Percentiles rank a stretch among this genome's conserved stretches.
Evolutionary conservation across 2,329 filamentous ascomycete genomes (phyloP).

Genomic region (Byssochlamys sp.): DNA sequence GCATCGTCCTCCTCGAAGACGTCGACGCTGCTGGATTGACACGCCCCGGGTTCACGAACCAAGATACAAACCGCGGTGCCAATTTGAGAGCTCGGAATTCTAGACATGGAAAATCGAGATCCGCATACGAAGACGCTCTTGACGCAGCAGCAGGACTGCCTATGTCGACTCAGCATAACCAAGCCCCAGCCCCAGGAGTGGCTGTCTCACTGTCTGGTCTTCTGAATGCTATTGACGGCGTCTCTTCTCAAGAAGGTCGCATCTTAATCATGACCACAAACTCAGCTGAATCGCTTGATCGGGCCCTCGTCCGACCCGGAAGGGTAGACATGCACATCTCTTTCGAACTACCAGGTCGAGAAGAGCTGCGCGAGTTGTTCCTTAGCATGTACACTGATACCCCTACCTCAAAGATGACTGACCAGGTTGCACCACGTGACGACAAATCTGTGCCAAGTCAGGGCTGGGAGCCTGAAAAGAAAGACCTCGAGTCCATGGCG

Average conservation of each 20-base stretch:
- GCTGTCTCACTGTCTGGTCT: conserved; percentile 61
- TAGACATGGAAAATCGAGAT: background rate
- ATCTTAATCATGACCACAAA: conserved; percentile 80
- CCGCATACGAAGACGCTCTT: background rate
- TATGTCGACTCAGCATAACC: background rate
- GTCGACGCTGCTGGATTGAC: conserved; percentile 57
- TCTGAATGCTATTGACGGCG: conserved; percentile 73
- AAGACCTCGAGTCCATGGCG: conserved; percentile 19
- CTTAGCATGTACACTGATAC: conserved; percentile 19
- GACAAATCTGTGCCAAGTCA: conserved; percentile 16
- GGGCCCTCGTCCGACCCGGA: conserved; percentile 62
- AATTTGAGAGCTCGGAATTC: background rate
- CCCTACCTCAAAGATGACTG: background rate
- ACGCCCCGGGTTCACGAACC: conserved; percentile 19
- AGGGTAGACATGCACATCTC: conserved; percentile 60
- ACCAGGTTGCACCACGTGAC: conserved; percentile 10
- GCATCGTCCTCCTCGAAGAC: conserved; percentile 59
- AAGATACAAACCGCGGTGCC: conserved; percentile 4
- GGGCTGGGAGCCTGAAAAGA: conserved; percentile 22
- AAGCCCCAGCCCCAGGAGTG: conserved; percentile 9
- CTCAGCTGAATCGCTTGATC: conserved; percentile 60
- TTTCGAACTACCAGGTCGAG: conserved; percentile 35
- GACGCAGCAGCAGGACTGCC: background rate
- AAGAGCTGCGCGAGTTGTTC: conserved; percentile 20
- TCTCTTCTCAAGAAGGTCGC: conserved; percentile 66